Percentiles rank a stretch among this genome's conserved stretches.
phyloP scores from a whole-genome alignment of 768 basidiomycete genomes.

The Termitomyces sp. region DNA sequence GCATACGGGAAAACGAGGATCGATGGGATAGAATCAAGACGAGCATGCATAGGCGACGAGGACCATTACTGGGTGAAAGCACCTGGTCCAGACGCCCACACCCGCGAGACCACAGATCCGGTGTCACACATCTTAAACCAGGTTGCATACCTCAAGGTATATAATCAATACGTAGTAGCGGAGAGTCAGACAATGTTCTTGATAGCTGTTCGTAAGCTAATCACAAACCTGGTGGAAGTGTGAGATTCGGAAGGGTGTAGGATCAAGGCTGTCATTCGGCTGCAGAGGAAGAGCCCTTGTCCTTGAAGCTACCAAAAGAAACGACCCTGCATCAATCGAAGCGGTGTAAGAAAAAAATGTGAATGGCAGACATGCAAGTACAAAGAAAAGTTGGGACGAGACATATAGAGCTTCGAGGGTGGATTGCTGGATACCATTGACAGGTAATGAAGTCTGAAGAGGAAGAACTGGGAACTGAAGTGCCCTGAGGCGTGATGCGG shows the following conservation, averaged over 20 bases:
- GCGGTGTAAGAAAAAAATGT: background rate
- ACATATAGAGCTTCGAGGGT: slow-evolving; percentile 10
- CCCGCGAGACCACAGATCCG: background rate
- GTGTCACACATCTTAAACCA: background rate
- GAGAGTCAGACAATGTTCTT: background rate
- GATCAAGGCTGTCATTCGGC: slow-evolving; percentile 25
- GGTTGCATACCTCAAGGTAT: background rate
- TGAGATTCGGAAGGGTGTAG: slow-evolving; percentile 11
- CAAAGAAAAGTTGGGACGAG: slow-evolving; percentile 4
- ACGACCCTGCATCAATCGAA: slow-evolving; percentile 15
- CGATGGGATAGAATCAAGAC: background rate
- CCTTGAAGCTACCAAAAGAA: slow-evolving; percentile 17
- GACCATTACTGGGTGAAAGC: background rate
- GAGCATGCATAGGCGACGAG: background rate
- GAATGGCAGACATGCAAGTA: slow-evolving; percentile 3
- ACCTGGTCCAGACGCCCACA: background rate
- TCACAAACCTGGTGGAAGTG: slow-evolving; percentile 15
- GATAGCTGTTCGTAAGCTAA: background rate
- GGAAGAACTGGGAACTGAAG: slow-evolving; percentile 8
- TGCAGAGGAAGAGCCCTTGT: slow-evolving; percentile 9
- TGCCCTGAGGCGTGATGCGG: slow-evolving; percentile 14
- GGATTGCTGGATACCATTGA: slow-evolving; percentile 14
- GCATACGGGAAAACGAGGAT: background rate
- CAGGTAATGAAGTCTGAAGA: slow-evolving; percentile 17
- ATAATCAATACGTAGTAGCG: background rate